Percentiles rank a stretch among this genome's conserved stretches.
phyloP scores from a whole-genome alignment of 768 basidiomycete species.

The Suillus tomentosus region DNA sequence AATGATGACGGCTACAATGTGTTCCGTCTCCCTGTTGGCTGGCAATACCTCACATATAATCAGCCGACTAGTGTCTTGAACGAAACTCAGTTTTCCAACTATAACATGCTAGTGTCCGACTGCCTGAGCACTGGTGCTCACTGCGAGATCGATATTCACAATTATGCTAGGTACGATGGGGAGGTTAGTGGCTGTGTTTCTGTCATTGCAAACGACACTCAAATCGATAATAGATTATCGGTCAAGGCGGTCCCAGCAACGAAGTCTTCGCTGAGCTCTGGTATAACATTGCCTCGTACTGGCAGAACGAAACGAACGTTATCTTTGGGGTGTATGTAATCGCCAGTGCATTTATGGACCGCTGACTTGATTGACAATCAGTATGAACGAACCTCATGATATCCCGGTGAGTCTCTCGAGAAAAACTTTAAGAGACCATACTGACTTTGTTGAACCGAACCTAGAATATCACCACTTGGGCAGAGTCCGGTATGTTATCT shows the following conservation, averaged over 20 bases:
- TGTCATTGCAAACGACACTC: not conserved
- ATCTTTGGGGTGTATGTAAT: slow-evolving; percentile 51
- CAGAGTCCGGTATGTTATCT: slow-evolving; percentile 29
- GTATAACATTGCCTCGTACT: slow-evolving; percentile 52
- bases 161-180: slow-evolving; percentile 59
- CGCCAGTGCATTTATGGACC: not conserved
- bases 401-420: slow-evolving; percentile 34
- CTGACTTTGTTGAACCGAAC: not conserved
- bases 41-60: slow-evolving; percentile 53
- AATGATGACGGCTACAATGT: slow-evolving; percentile 54
- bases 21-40: slow-evolving; percentile 64
- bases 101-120: slow-evolving; percentile 45
- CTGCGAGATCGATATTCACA: slow-evolving; percentile 62
- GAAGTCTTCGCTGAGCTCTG: slow-evolving; percentile 56
- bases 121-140: slow-evolving; percentile 51
- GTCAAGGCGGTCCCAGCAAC: slow-evolving; percentile 62
- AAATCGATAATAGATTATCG: slow-evolving; percentile 45
- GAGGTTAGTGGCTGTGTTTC: slow-evolving; percentile 28
- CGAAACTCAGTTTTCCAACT: slow-evolving; percentile 46
- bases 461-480: slow-evolving; percentile 48
- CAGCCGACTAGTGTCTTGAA: slow-evolving; percentile 42
- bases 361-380: slow-evolving; percentile 19
- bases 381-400: slow-evolving; percentile 70
- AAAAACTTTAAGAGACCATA: not conserved
- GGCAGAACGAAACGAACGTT: slow-evolving; percentile 41